Evolutionary conservation across 768 basidiomycete species (phyloP), one percentile per base, ranked within the genome.

Genomic region (Ramaria sp.): DNA sequence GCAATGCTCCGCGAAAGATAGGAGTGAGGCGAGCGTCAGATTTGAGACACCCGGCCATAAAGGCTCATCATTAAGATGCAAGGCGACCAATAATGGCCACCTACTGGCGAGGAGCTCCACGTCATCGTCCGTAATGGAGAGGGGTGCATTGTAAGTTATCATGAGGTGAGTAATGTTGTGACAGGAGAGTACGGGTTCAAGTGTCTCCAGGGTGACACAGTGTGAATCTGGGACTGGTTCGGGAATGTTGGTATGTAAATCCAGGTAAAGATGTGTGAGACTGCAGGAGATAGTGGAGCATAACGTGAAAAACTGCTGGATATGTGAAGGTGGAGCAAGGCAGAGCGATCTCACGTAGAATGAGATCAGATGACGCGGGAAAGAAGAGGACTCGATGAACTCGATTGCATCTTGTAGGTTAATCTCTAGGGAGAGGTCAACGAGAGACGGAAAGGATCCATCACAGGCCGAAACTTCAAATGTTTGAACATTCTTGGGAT

Each of bases 381-480:
- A 68, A 51, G 71, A 78, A 3, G 67, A 57, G 1, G 63, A 60
- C 32, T 66, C 61, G 50, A 83, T 62, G 63, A 83, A 76, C 3
- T 62, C 63, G 3, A 71, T 64, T n/a, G 75, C 65, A 49, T 79
- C 70, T 3, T 66, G 64, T 20, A 80, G 68, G 16, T 65, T 59
- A 10, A 69, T 69, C 13, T 75, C 76, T 42, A 78, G 57, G 2
- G 72, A 75, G 37, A 81, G 68, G 56, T 82, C 80, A 61, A 66
- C 72, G 2, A 83, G 66, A 1, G 70, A 65, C 0, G 78, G 78
- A 61, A 82, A 83, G 0, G 77, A 72, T 18, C 73, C 76, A 59
- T 76, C 68, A 20, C 62, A 38, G 15, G 81, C 63, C 1, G 56
- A 58, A 0, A 81, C 79, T 10, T 50, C 18, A 60, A 81, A 79